These are phyloP conservation scores for Fusarium humuli DNA, from an alignment of 2,329 filamentous ascomycete genomes.

Conservation along the genomic window DNA sequence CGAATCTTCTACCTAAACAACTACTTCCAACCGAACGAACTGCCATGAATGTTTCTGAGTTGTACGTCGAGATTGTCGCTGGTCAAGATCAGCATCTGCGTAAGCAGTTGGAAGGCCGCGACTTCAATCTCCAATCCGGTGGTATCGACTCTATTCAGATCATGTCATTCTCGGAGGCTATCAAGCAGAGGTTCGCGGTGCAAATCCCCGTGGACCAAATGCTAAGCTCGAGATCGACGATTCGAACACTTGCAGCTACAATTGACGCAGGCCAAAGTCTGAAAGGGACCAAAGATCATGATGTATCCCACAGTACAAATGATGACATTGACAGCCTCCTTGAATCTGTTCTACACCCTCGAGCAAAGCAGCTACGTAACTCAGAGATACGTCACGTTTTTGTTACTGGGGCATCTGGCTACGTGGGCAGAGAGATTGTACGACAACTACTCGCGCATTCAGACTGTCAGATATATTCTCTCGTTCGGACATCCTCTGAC, in stretches of 20 bases:
- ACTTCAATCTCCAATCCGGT: neutral
- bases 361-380: neutral
- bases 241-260: neutral
- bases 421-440: neutral
- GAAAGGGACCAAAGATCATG: neutral
- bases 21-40: neutral
- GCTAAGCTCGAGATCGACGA: neutral
- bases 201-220: neutral
- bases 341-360: neutral
- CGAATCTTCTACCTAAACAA: neutral
- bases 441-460: neutral
- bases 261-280: neutral
- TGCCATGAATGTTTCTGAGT: neutral
- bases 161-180: neutral
- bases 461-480: neutral
- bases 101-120: neutral
- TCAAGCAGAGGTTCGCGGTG: neutral
- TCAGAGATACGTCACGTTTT: neutral
- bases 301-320: neutral
- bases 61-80: neutral
- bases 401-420: neutral
- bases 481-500: neutral
- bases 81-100: neutral
- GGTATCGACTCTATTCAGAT: slow-evolving; percentile 1
- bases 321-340: neutral